These are phyloP conservation scores for Phoenix dactylifera DNA, from an alignment of 176 grass and related monocot genomes.

Conservation along the genomic window DNA sequence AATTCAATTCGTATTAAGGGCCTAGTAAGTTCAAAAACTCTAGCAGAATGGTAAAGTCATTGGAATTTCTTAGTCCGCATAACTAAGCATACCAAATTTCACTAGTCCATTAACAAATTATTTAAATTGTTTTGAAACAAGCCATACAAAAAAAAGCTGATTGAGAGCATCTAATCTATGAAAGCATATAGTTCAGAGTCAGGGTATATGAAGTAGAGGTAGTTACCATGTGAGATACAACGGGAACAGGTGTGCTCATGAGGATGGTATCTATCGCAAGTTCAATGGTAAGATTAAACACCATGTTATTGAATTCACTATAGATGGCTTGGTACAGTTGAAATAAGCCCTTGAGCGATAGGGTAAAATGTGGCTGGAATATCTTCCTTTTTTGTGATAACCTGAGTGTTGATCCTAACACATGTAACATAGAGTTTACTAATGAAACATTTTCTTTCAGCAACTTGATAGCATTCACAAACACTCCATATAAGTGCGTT, in stretches of 20 bases:
- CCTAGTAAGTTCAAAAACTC: too few species aligned
- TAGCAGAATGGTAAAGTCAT: too few species aligned
- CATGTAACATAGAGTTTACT: conserved; percentile 51
- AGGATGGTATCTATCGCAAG: conserved; percentile 58
- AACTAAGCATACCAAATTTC: too few species aligned
- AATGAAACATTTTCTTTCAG: conserved; percentile 46
- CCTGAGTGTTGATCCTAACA: conserved; percentile 67
- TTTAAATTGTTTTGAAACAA: too few species aligned
- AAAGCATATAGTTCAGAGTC: too few species aligned
- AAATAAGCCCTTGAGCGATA: conserved; percentile 62
- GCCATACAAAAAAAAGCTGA: too few species aligned
- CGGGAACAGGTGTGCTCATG: conserved; percentile 55
- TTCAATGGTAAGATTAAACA: conserved; percentile 36
- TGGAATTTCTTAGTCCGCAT: too few species aligned
- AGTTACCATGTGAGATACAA: conserved; percentile 59
- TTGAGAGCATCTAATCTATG: too few species aligned
- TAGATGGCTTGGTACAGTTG: conserved; percentile 47
- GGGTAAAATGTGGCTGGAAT: conserved; percentile 80
- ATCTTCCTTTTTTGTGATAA: conserved; percentile 90
- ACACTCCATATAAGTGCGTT: conserved; percentile 38
- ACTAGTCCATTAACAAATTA: too few species aligned
- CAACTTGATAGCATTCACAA: conserved; percentile 36
- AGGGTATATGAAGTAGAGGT: background rate
- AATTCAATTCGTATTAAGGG: too few species aligned
- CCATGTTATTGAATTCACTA: conserved; percentile 40